Evolutionary conservation across 768 basidiomycete genomes (phyloP), one percentile per base, ranked within the genome.

Genomic region (Boletus speciosus): DNA sequence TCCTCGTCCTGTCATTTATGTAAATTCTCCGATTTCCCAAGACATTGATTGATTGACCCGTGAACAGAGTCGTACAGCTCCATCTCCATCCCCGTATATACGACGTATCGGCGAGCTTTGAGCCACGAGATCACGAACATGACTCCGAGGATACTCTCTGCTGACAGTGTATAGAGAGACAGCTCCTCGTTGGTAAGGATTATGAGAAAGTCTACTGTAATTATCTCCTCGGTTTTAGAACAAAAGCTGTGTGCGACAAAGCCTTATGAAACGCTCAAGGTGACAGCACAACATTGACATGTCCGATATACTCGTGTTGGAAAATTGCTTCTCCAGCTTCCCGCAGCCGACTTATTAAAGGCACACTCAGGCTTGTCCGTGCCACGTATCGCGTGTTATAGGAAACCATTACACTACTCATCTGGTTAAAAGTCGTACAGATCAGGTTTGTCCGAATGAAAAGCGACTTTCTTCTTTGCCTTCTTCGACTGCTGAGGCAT

Each of bases 341-440:
- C 32, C 21, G 39, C 19, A 19, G 31, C 25, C 23, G 14, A 45
- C 23, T n/a, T n/a, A 19, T 19, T 19, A 19, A 16, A 29, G 36
- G 35, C n/a, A 16, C 12, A n/a, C 25, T 25, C 4, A 27, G 19
- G 19, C 25, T 27, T 27, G 25, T 27, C 25, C 25, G 25, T 27
- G 25, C 5, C 25, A 5, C 25, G 25, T 27, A 27, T 27, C 25
- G 25, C 25, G 25, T 25, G 25, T 25, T 25, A 25, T 25, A 25
- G 25, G 4, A 25, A 25, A 25, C 25, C 25, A 25, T 27, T 5
- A 29, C 29, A 29, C 29, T 29, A 2, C 6, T 29, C 29, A 9
- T 29, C 29, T 29, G 6, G 35, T 79, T 71, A 89, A 67, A 88
- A 89, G 63, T 87, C 88, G 65, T 89, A 90, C 70, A 90, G 59